phyloP scores from a whole-genome alignment of 805 yeast genomes.

The Kodamaea jinghongensis region DNA sequence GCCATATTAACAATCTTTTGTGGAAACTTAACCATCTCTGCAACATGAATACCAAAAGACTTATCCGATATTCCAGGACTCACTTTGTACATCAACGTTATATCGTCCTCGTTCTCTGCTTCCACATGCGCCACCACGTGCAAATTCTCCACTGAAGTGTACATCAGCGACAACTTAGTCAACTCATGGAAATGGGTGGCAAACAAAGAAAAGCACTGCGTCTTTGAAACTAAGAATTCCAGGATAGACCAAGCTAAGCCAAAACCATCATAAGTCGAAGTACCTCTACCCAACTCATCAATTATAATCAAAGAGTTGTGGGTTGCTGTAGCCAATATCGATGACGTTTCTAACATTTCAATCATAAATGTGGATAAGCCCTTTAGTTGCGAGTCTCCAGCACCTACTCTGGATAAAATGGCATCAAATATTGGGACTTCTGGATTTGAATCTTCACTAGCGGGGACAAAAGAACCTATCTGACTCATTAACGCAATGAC shows the following conservation, averaged over 20 bases:
- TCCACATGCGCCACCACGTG: slow-evolving; percentile 94
- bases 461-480: slow-evolving; percentile 85
- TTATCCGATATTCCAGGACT: slow-evolving; percentile 95
- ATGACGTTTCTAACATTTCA: slow-evolving; percentile 92
- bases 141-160: slow-evolving; percentile 67
- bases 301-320: slow-evolving; percentile 77
- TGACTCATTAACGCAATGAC: slow-evolving; percentile 85
- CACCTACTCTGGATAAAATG: slow-evolving; percentile 95
- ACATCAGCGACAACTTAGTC: slow-evolving; percentile 68
- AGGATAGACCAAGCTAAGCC: slow-evolving; percentile 97
- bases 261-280: slow-evolving; percentile 89
- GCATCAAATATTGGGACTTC: slow-evolving; percentile 86
- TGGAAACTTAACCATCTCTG: slow-evolving; percentile 93
- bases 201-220: slow-evolving; percentile 79
- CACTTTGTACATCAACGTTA: slow-evolving; percentile 88
- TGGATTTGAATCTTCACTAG: slow-evolving; percentile 47
- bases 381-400: slow-evolving; percentile 95
- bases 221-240: slow-evolving; percentile 70
- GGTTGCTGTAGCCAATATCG: slow-evolving; percentile 79
- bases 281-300: slow-evolving; percentile 96
- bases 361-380: slow-evolving; percentile 97
- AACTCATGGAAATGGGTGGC: slow-evolving; percentile 98
- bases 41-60: slow-evolving; percentile 97
- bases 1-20: slow-evolving; percentile 90
- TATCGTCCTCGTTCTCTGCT: slow-evolving; percentile 51